Conservation (phyloP, 306 rosid species). For the Neltuma alba region DNA sequence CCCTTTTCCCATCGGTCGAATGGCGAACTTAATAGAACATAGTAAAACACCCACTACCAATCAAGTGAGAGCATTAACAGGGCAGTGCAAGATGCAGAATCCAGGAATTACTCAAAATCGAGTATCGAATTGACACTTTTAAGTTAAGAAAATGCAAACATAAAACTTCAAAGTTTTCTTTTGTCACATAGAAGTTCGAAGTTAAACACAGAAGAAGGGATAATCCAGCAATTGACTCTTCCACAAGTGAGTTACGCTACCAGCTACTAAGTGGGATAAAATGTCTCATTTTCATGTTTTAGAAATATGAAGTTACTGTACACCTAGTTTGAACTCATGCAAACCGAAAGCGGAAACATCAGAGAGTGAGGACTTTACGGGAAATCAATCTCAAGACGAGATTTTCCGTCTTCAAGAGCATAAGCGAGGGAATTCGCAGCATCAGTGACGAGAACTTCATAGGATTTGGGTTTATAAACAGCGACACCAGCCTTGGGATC, state of each 20-base stretch:
- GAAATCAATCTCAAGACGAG: slow-evolving; percentile 90
- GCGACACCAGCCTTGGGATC: slow-evolving; percentile 75
- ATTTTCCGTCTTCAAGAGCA: slow-evolving; percentile 74
- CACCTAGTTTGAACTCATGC: not conserved
- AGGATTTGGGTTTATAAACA: slow-evolving; percentile 84
- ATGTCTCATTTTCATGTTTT: not conserved
- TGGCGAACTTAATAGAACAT: not conserved
- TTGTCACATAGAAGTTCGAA: not conserved
- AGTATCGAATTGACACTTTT: not conserved
- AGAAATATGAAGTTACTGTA: not conserved
- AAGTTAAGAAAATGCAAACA: not conserved
- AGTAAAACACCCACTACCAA: not conserved
- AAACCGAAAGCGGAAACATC: not conserved
- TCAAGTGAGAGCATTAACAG: not conserved
- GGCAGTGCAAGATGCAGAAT: not conserved
- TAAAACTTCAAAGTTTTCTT: not conserved
- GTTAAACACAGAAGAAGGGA: not conserved
- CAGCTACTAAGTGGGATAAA: not conserved
- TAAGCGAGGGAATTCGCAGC: slow-evolving; percentile 78
- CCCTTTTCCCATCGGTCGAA: not conserved
- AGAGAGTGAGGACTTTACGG: slow-evolving; percentile 54
- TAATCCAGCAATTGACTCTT: not conserved
- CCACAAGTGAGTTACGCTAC: not conserved
- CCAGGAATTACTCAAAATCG: not conserved
- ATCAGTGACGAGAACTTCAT: slow-evolving; percentile 74